Percentiles rank a stretch among this genome's conserved stretches.
Conservation (phyloP, 1,139 yeast genomes). For the Debaryomycetaceae sp. region DNA sequence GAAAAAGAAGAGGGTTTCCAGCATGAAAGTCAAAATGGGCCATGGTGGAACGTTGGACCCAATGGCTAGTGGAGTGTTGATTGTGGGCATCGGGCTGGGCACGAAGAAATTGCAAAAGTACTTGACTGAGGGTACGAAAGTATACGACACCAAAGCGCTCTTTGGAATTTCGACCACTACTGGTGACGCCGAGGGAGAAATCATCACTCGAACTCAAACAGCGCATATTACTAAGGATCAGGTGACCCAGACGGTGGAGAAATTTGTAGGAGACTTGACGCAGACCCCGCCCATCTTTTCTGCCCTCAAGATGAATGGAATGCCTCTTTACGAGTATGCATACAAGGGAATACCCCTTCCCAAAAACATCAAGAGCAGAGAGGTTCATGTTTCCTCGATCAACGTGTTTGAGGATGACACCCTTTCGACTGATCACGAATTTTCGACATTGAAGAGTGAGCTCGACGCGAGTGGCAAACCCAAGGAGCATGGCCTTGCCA, state of each 20-base stretch:
- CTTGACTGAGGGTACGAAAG: slow-evolving; percentile 60
- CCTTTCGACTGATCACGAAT: slow-evolving; percentile 46
- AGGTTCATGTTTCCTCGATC: slow-evolving; percentile 50
- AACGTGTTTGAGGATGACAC: slow-evolving; percentile 43
- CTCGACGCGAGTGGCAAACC: slow-evolving; percentile 43
- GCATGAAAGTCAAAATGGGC: slow-evolving; percentile 76
- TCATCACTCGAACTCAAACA: slow-evolving; percentile 46
- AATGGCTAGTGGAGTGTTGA: slow-evolving; percentile 83
- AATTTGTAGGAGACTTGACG: slow-evolving; percentile 65
- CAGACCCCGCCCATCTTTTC: slow-evolving; percentile 96
- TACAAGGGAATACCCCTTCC: slow-evolving; percentile 83
- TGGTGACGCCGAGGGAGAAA: slow-evolving; percentile 86
- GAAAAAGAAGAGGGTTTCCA: slow-evolving; percentile 35
- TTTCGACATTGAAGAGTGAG: slow-evolving; percentile 37
- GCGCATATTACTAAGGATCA: slow-evolving; percentile 48
- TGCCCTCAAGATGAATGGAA: slow-evolving; percentile 91
- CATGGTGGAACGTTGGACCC: slow-evolving; percentile 99
- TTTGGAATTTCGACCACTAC: slow-evolving; percentile 90
- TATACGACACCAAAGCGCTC: slow-evolving; percentile 74
- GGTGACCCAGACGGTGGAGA: slow-evolving; percentile 39
- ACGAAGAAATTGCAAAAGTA: slow-evolving; percentile 72
- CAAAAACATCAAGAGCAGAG: slow-evolving; percentile 63
- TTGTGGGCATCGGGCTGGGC: slow-evolving; percentile 83
- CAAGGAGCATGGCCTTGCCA: slow-evolving; percentile 32
- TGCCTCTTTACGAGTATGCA: slow-evolving; percentile 89